Conservation (phyloP, 345 rosid genomes). For the Orychophragmus violaceus region DNA sequence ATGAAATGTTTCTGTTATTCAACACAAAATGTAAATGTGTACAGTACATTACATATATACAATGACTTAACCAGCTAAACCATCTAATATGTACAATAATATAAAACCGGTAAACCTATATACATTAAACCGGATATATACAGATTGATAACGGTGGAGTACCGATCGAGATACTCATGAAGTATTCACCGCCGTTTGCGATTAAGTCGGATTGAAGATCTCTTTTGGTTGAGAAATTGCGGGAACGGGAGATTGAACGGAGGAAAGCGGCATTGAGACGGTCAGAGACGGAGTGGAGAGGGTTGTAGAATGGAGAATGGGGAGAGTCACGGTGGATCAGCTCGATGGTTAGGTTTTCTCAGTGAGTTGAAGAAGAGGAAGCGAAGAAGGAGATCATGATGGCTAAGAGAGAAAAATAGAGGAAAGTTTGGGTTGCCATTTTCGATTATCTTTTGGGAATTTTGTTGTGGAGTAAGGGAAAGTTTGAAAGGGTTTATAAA, state of each 20-base stretch:
- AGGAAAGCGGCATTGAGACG: conserved; percentile 25
- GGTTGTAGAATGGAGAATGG: conserved; percentile 29
- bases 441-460: neutral
- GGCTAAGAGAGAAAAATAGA: neutral
- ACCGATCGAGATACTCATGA: conserved; percentile 33
- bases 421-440: conserved; percentile 4
- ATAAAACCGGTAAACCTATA: too few relatives aligned
- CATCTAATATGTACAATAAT: too few relatives aligned
- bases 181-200: conserved; percentile 18
- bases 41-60: too few relatives aligned
- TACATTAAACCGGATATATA: too few relatives aligned
- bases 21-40: too few relatives aligned
- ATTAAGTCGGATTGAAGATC: conserved; percentile 16
- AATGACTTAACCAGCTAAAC: too few relatives aligned
- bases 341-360: conserved; percentile 5
- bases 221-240: conserved; percentile 18
- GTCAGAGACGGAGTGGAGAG: conserved; percentile 13
- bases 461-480: neutral
- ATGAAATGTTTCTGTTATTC: too few relatives aligned
- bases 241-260: conserved; percentile 33
- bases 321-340: conserved; percentile 38
- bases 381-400: neutral
- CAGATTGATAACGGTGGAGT: too few relatives aligned
- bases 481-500: conserved; percentile 9
- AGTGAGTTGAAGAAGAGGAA: conserved; percentile 2